Base-by-base conservation (phyloP, 1,284 basidiomycete genomes). In the Puccinia sorghi region DNA sequence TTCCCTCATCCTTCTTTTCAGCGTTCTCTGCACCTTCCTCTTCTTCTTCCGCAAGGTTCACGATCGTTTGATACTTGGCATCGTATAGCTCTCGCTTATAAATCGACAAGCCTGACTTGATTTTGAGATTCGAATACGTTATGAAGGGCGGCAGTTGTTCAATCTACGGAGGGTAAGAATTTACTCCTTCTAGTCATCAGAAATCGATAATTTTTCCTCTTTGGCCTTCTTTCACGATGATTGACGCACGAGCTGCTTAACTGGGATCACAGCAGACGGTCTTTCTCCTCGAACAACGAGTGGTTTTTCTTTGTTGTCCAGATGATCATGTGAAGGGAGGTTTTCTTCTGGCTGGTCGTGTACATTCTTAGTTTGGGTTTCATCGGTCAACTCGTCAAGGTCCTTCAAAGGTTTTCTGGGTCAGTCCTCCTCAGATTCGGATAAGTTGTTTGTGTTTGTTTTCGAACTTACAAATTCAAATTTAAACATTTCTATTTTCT, bases 61-160 rank as follows among this genome's bases (percentile, higher is more conserved):
- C 43, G n/a, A 66, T 56, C 1, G 50, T 67, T 57, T 97, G 95
- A 84, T 96, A 97, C 15, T 94, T 89, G 0, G 93, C 94, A 84
- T 98, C 96, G 83, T 94, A 97, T 12, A 97, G 87, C 85, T 98
- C 95, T 67, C 95, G 87, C 11, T 93, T 89, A 3, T 90, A 85
- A 39, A 95, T 85, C 37, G 84, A 71, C 15, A 59, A 46, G 1
- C 13, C n/a, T 11, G 50, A 9, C 13, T 54, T 37, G 22, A 78
- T 71, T 48, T 64, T 61, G 5, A 78, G 43, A 22, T 59, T 59
- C n/a, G 67, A 71, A 52, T 71, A 78, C 46, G 67, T 71, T 46
- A 78, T 57, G 56, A 70, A 71, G 8, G 76, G 76, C 25, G 76
- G 76, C 17, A 78, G 46, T 48, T 39, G 66, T 32, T 71, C 57